phyloP scores from a whole-genome alignment of 1,139 yeast genomes.

The Arxiozyma slooffiae region DNA sequence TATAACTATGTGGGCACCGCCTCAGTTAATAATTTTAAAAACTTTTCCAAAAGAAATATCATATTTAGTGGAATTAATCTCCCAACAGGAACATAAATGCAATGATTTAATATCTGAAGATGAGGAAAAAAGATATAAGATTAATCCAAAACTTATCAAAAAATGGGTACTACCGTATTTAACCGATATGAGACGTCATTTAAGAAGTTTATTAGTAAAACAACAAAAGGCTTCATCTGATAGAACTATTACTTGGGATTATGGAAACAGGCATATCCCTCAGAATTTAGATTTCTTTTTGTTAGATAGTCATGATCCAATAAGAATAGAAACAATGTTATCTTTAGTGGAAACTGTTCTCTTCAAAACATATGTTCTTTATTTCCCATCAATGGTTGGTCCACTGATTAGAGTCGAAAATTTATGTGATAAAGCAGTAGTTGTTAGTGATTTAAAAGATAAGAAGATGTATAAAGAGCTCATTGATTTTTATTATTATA shows the following conservation, averaged over 20 bases:
- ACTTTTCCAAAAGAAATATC: slow-evolving; percentile 36
- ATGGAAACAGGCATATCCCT: slow-evolving; percentile 14
- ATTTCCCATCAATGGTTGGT: slow-evolving; percentile 65
- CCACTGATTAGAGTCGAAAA: slow-evolving; percentile 73
- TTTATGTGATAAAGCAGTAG: slow-evolving; percentile 58
- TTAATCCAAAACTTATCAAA: slow-evolving; percentile 37
- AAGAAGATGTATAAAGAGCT: slow-evolving; percentile 54
- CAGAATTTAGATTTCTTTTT: slow-evolving; percentile 22
- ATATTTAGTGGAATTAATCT: slow-evolving; percentile 15
- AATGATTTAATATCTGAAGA: slow-evolving; percentile 4
- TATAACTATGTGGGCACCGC: slow-evolving; percentile 49
- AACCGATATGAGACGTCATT: slow-evolving; percentile 42
- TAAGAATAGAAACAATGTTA: slow-evolving; percentile 34
- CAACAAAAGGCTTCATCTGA: slow-evolving; percentile 3
- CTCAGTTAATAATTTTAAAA: slow-evolving; percentile 37
- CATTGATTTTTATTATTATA: slow-evolving; percentile 66
- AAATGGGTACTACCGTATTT: slow-evolving; percentile 43
- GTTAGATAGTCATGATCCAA: slow-evolving; percentile 26
- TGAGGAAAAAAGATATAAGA: slow-evolving; percentile 4
- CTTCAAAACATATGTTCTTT: slow-evolving; percentile 60
- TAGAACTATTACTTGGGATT: slow-evolving; percentile 19
- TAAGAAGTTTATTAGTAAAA: slow-evolving; percentile 24
- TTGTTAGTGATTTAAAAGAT: slow-evolving; percentile 45
- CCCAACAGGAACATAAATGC: slow-evolving; percentile 16
- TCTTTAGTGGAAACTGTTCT: slow-evolving; percentile 66